Evolutionary conservation across 164 flowering plant species (phyloP).

Genomic region (Annona squamosa): DNA sequence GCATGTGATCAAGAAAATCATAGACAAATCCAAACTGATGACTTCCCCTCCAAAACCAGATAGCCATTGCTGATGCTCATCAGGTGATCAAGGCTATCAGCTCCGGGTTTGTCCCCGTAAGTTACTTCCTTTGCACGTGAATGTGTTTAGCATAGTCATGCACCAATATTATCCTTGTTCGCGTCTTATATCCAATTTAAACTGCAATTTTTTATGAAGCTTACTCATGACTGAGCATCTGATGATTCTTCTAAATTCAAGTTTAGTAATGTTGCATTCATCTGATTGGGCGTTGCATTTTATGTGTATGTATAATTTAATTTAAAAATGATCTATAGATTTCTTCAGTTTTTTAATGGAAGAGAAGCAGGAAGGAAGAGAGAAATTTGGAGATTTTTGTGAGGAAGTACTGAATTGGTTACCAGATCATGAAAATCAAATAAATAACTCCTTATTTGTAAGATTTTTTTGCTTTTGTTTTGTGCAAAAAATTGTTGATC

Average conservation of each 20-base stretch:
- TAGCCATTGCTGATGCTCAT: conserved; percentile 52
- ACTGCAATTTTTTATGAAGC: background rate
- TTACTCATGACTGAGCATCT: background rate
- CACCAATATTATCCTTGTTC: background rate
- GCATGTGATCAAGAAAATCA: background rate
- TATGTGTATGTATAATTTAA: background rate
- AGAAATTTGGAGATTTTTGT: too few species aligned
- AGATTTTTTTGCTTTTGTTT: too few species aligned
- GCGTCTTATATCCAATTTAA: background rate
- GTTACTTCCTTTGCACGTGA: conserved; percentile 18
- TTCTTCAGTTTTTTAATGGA: too few species aligned
- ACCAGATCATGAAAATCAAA: too few species aligned
- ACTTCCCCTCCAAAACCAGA: conserved; percentile 27
- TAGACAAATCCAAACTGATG: background rate
- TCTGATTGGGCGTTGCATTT: background rate
- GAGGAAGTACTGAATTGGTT: too few species aligned
- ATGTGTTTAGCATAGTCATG: background rate
- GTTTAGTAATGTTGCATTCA: background rate
- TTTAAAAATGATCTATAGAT: too few species aligned
- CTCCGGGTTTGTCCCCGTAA: conserved; percentile 87
- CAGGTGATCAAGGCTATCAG: conserved; percentile 50
- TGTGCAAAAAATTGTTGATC: too few species aligned
- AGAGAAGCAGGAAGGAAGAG: too few species aligned
- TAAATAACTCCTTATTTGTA: too few species aligned
- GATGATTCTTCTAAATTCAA: background rate